These are phyloP conservation scores for Coemansia sp. DNA, from an alignment of 192 early-diverging fungal species.

Conservation along the genomic window DNA sequence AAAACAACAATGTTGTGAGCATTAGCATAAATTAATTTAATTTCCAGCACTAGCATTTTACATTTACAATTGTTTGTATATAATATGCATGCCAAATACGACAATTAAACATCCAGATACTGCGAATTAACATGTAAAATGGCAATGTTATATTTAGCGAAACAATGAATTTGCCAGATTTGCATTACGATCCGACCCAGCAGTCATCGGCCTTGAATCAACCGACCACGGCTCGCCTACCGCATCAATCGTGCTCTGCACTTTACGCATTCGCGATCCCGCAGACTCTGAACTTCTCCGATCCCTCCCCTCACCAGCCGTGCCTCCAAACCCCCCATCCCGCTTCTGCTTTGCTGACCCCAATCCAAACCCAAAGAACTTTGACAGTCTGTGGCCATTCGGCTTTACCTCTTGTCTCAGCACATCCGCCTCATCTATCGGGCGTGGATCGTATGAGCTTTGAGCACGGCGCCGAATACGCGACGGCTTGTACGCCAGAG, in stretches of 20 bases:
- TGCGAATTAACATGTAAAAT: background rate
- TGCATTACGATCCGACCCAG: background rate
- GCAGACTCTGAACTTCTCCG: background rate
- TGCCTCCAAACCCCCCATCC: background rate
- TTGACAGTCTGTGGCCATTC: background rate
- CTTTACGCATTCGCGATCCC: background rate
- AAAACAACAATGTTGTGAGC: too few relatives aligned
- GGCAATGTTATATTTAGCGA: background rate
- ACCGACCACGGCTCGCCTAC: background rate
- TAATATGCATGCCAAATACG: too few relatives aligned
- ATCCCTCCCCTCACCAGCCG: background rate
- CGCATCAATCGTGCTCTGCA: background rate
- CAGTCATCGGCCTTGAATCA: background rate
- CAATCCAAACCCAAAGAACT: conserved; percentile 1
- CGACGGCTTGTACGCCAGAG: conserved; percentile 8
- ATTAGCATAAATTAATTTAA: too few relatives aligned
- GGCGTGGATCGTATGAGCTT: conserved; percentile 4
- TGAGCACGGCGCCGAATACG: conserved; percentile 35
- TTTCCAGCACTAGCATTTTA: too few relatives aligned
- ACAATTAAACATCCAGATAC: too few relatives aligned
- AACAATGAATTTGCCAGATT: background rate
- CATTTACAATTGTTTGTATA: too few relatives aligned
- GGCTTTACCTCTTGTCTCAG: background rate
- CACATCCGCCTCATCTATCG: too few relatives aligned
- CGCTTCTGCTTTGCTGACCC: background rate